A percentile compares a stretch with the other conserved stretches of the same genome.
These are phyloP conservation scores for Antrodiella citrinella DNA, from an alignment of 768 basidiomycete species.

Conservation along the genomic window DNA sequence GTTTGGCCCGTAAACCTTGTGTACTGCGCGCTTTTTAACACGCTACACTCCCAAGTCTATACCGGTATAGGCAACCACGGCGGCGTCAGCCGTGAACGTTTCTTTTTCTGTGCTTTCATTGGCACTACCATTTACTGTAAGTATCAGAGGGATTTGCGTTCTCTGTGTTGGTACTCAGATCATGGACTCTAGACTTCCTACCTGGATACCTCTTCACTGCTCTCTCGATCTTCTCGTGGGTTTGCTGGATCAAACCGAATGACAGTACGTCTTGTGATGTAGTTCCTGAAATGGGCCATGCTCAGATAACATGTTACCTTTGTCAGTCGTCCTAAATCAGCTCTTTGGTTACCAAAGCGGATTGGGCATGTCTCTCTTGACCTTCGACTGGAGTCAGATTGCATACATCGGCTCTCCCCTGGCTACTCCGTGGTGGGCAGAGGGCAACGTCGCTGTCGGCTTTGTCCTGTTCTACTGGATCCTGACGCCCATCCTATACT, in stretches of 20 bases:
- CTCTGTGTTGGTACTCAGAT: no score
- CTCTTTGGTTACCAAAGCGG: slow-evolving; percentile 54
- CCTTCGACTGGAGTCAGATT: slow-evolving; percentile 79
- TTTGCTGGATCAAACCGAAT: slow-evolving; percentile 41
- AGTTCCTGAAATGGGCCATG: background rate
- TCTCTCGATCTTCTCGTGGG: slow-evolving; percentile 81
- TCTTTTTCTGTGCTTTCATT: slow-evolving; percentile 61
- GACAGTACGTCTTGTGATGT: slow-evolving; percentile 15
- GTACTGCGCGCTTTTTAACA: slow-evolving; percentile 69
- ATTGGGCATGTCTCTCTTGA: slow-evolving; percentile 57
- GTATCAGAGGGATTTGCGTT: slow-evolving; percentile 2
- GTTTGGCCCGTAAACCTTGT: slow-evolving; percentile 74
- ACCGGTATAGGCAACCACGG: slow-evolving; percentile 51
- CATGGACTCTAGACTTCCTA: slow-evolving; percentile 27
- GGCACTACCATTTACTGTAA: slow-evolving; percentile 51
- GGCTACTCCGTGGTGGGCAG: slow-evolving; percentile 78
- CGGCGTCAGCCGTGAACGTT: slow-evolving; percentile 66
- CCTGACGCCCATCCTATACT: slow-evolving; percentile 56
- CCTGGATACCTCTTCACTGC: slow-evolving; percentile 84
- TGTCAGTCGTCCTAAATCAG: slow-evolving; percentile 32
- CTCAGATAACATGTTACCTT: background rate
- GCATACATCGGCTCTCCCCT: slow-evolving; percentile 66
- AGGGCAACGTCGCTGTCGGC: slow-evolving; percentile 57
- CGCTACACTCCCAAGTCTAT: slow-evolving; percentile 63
- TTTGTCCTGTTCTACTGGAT: slow-evolving; percentile 69